phyloP scores from a whole-genome alignment of 2,329 filamentous ascomycete species.

The Phialophora tarda region DNA sequence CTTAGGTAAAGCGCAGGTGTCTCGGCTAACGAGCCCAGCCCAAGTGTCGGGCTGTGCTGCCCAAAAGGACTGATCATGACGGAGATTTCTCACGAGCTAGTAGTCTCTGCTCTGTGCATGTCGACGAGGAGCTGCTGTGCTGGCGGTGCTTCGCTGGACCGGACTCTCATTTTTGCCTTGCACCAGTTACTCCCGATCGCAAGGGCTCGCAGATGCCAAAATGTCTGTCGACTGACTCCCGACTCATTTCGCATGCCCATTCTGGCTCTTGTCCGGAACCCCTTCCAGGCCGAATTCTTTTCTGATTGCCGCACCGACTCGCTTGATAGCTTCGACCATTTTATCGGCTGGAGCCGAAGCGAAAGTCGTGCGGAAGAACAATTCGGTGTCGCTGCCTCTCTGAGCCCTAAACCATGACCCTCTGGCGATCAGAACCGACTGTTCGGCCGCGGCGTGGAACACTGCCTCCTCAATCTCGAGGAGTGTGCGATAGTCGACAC shows the following conservation, averaged over 20 bases:
- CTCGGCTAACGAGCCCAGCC: neutral
- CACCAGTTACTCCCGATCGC: neutral
- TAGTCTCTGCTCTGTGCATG: neutral
- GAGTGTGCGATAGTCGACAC: constrained; percentile 45
- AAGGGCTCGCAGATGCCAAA: neutral
- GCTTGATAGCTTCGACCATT: constrained; percentile 72
- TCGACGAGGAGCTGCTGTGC: neutral
- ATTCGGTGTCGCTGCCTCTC: constrained; percentile 60
- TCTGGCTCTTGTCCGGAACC: constrained; percentile 6
- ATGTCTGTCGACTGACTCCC: neutral
- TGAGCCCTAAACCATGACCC: constrained; percentile 93
- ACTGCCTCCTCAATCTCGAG: constrained; percentile 78
- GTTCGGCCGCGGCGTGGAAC: constrained; percentile 75
- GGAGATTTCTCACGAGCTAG: neutral
- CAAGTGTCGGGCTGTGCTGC: neutral
- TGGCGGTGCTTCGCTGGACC: neutral
- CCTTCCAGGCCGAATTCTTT: constrained; percentile 40
- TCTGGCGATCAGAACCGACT: constrained; percentile 78
- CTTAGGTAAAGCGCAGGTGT: neutral
- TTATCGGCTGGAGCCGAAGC: constrained; percentile 75
- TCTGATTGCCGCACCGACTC: constrained; percentile 77
- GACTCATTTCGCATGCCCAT: constrained; percentile 29
- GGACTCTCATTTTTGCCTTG: neutral
- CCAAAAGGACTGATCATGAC: neutral
- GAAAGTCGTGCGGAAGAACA: constrained; percentile 91